phyloP scores from a whole-genome alignment of 1,284 basidiomycete species.

The Ustilago nuda region DNA sequence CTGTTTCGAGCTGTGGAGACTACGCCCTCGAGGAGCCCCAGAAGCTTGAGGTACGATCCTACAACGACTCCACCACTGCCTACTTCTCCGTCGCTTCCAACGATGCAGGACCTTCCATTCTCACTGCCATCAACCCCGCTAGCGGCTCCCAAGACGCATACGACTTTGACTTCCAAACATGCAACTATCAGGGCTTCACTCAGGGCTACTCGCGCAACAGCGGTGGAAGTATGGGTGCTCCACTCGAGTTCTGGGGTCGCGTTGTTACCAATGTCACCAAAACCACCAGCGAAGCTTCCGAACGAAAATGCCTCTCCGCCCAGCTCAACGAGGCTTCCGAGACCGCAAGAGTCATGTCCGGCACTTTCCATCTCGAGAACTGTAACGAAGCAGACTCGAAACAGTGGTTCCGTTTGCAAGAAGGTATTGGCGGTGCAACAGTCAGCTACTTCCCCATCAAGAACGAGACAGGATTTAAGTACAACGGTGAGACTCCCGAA shows the following conservation, averaged over 20 bases:
- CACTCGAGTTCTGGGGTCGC: constrained; percentile 40
- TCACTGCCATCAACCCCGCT: constrained; percentile 4
- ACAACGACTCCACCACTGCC: constrained; percentile 22
- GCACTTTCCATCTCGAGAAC: constrained; percentile 1
- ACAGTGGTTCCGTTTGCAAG: constrained; percentile 44
- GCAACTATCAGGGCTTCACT: constrained; percentile 36
- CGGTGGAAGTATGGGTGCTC: constrained; percentile 32
- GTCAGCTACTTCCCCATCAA: constrained; percentile 34
- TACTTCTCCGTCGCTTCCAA: constrained; percentile 11
- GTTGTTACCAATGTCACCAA: constrained; percentile 23
- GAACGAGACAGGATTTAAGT: constrained; percentile 31
- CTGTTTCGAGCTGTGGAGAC: constrained; percentile 19
- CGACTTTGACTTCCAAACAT: constrained; percentile 32
- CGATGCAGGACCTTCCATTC: background rate
- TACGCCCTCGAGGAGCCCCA: constrained; percentile 22
- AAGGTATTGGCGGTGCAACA: constrained; percentile 16
- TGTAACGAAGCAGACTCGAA: constrained; percentile 29
- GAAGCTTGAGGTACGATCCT: constrained; percentile 22
- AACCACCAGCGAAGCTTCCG: background rate
- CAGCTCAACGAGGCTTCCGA: background rate
- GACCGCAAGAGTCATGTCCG: constrained; percentile 1
- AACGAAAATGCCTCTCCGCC: constrained; percentile 20
- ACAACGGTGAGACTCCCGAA: constrained; percentile 29
- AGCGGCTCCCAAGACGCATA: constrained; percentile 4
- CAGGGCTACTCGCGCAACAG: constrained; percentile 39